Conservation (phyloP, 225 moss, liverwort and hornwort species). For the Bryum argenteum region DNA sequence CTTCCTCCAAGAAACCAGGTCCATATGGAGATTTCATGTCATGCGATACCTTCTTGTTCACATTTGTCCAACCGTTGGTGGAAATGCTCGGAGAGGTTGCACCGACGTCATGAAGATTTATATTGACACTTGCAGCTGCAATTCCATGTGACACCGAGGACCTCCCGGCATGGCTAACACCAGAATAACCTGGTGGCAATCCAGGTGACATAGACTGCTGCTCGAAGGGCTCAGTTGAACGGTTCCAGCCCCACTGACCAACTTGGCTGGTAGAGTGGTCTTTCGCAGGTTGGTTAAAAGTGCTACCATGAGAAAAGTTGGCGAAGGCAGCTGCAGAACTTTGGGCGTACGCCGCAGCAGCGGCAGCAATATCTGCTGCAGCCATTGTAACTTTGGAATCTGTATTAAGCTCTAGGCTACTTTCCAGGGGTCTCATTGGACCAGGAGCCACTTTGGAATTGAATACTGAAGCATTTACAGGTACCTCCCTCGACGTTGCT, state of each 20-base stretch:
- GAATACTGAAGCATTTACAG: slow-evolving; percentile 40
- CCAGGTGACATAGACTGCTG: slow-evolving; percentile 70
- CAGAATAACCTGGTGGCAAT: slow-evolving; percentile 66
- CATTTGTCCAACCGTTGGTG: slow-evolving; percentile 47
- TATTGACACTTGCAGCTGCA: slow-evolving; percentile 32
- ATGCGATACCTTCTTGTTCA: slow-evolving; percentile 36
- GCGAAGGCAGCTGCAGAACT: slow-evolving; percentile 88
- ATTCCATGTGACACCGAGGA: slow-evolving; percentile 32
- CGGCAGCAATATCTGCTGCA: slow-evolving; percentile 92
- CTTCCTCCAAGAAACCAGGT: slow-evolving; percentile 68
- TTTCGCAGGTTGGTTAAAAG: slow-evolving; percentile 43
- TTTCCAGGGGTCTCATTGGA: slow-evolving; percentile 37
- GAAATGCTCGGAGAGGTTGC: slow-evolving; percentile 34
- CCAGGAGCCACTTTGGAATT: slow-evolving; percentile 28
- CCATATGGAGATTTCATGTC: slow-evolving; percentile 56
- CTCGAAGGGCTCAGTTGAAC: slow-evolving; percentile 52
- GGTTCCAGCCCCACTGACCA: slow-evolving; percentile 65
- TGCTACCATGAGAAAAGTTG: slow-evolving; percentile 57
- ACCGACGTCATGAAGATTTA: slow-evolving; percentile 31
- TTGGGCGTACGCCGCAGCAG: slow-evolving; percentile 93
- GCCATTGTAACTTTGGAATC: slow-evolving; percentile 82
- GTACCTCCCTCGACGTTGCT: slow-evolving; percentile 48
- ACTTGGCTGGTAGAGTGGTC: slow-evolving; percentile 42
- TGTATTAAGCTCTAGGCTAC: slow-evolving; percentile 42
- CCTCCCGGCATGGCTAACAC: slow-evolving; percentile 45